These are phyloP conservation scores for Adansonia digitata DNA, from an alignment of 345 rosid species.

Conservation along the genomic window DNA sequence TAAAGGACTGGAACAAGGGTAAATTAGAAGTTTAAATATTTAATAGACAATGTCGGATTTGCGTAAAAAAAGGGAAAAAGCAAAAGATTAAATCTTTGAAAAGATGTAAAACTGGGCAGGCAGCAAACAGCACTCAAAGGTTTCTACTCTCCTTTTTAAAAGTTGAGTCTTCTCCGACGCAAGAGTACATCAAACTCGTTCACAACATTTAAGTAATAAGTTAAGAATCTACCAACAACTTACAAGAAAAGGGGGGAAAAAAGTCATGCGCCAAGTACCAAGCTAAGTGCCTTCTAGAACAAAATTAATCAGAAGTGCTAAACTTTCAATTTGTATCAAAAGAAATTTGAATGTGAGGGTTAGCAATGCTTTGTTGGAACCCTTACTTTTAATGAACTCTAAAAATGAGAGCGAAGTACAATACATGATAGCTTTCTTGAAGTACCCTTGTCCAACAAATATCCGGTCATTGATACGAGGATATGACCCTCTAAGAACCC, in stretches of 20 bases:
- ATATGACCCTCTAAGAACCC: too few relatives aligned
- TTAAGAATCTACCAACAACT: slow-evolving; percentile 11
- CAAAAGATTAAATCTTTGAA: slow-evolving; percentile 21
- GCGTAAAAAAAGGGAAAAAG: slow-evolving; percentile 9
- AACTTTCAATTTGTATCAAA: background rate
- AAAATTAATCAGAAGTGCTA: background rate
- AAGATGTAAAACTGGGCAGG: slow-evolving; percentile 18
- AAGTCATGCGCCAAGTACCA: slow-evolving; percentile 19
- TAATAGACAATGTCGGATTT: slow-evolving; percentile 17
- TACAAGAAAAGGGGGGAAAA: background rate
- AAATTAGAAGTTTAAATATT: slow-evolving; percentile 17
- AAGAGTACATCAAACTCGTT: slow-evolving; percentile 28
- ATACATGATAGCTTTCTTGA: too few relatives aligned
- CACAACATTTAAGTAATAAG: background rate
- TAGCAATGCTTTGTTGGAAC: too few relatives aligned
- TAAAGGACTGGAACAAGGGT: slow-evolving; percentile 15
- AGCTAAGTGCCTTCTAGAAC: background rate
- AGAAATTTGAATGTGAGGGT: background rate
- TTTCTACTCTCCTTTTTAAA: slow-evolving; percentile 26
- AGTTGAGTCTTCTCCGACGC: slow-evolving; percentile 42
- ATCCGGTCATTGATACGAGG: too few relatives aligned
- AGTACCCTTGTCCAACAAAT: too few relatives aligned
- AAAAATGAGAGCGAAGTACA: too few relatives aligned
- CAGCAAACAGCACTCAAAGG: slow-evolving; percentile 19
- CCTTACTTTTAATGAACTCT: too few relatives aligned